phyloP scores from a whole-genome alignment of 192 early-diverging fungal genomes.

The Glomus cerebriforme region DNA sequence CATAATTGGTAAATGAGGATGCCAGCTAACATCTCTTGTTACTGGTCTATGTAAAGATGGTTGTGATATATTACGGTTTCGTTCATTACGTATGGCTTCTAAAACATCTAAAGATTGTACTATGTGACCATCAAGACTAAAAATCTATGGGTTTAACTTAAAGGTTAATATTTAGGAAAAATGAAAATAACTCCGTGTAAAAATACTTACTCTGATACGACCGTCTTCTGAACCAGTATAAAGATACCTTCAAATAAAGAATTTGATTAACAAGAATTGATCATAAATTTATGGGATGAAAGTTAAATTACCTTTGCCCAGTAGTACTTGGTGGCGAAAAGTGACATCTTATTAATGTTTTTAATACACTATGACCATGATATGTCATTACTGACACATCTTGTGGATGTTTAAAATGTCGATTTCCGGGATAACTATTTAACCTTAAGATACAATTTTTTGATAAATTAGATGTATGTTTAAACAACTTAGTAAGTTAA shows the following conservation, averaged over 20 bases:
- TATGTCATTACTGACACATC: constrained; percentile 63
- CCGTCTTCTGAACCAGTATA: constrained; percentile 70
- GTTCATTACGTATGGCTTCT: background rate
- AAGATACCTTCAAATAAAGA: constrained; percentile 43
- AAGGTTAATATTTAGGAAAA: background rate
- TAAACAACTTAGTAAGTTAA: background rate
- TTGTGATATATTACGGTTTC: background rate
- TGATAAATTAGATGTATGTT: background rate
- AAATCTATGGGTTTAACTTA: constrained; percentile 29
- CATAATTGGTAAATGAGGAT: constrained; percentile 51
- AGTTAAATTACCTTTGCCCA: constrained; percentile 45
- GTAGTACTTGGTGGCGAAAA: constrained; percentile 60
- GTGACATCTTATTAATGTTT: constrained; percentile 72
- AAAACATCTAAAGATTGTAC: constrained; percentile 36
- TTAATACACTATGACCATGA: constrained; percentile 61
- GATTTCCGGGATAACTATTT: constrained; percentile 38
- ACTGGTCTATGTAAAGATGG: background rate
- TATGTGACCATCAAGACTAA: constrained; percentile 44
- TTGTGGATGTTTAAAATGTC: constrained; percentile 42
- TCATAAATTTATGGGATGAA: background rate
- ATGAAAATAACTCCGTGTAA: background rate
- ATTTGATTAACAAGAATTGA: background rate
- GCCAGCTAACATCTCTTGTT: constrained; percentile 60
- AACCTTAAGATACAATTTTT: background rate
- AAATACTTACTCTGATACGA: constrained; percentile 43